Conservation (phyloP, 495 filamentous ascomycete species). For the Xylaria sp. region DNA sequence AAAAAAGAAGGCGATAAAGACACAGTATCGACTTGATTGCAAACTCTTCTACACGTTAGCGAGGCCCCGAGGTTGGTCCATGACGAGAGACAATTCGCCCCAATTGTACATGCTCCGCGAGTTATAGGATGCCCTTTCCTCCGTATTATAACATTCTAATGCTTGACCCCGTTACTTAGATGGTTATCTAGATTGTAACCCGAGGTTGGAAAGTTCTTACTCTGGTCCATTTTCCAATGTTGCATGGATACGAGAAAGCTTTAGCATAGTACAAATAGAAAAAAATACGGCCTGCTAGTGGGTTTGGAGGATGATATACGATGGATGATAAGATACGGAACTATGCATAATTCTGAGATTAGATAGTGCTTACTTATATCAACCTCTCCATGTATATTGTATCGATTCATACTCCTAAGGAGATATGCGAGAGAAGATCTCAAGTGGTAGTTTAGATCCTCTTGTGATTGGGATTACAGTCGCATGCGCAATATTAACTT, state of each 20-base stretch:
- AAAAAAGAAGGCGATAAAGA: neutral
- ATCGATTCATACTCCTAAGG: neutral
- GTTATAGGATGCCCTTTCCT: too few species aligned
- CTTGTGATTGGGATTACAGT: too few species aligned
- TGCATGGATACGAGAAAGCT: neutral
- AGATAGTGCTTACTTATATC: neutral
- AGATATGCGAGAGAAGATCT: neutral
- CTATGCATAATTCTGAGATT: neutral
- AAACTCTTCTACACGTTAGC: too few species aligned
- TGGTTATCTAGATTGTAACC: neutral
- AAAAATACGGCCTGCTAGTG: neutral
- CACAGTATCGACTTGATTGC: neutral
- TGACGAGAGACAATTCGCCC: too few species aligned
- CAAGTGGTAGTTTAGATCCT: too few species aligned
- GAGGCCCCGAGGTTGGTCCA: too few species aligned
- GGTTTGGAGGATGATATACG: neutral
- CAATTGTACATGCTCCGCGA: too few species aligned
- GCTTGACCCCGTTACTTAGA: neutral
- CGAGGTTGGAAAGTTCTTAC: neutral
- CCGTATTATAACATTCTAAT: too few species aligned
- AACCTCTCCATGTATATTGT: neutral
- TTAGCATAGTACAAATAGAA: neutral
- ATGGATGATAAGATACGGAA: neutral
- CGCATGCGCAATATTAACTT: too few species aligned
- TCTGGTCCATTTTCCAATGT: neutral